Evolutionary conservation across 768 basidiomycete genomes (phyloP), one percentile per base, ranked within the genome.

Genomic region (Lactifluus piperatus): DNA sequence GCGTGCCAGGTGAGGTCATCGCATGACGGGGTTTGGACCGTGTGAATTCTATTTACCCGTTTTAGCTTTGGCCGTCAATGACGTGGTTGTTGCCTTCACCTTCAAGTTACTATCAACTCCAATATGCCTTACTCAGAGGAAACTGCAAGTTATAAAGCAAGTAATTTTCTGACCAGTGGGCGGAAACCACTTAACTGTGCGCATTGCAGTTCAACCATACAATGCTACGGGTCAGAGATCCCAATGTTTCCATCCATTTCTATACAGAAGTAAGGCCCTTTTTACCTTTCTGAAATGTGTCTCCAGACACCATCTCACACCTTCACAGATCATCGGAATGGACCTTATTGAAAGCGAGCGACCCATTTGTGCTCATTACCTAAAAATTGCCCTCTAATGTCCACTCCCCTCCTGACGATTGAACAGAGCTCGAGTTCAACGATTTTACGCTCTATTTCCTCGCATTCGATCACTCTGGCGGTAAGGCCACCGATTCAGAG

Each of bases 151-250:
- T 64, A 58, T 34, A 64, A 48, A 56, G 63, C 51, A 24, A 44
- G 39, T 44, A 9, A 32, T 30, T 39, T 34, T 34, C 13, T 39
- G 26, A 5, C 22, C 16, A 1, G n/a, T n/a, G 10, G 26, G n/a
- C 10, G 2, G 44, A 36, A 27, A 30, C 16, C 4, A 2, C 29
- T 54, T 27, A 44, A 41, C 26, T 14, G 10, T 27, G 26, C 18
- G n/a, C 14, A 3, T 11, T 30, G 16, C 14, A 88, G 86, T 84
- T 88, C 74, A 90, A 91, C 69, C 90, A 93, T 71, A 89, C 87
- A 20, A 92, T 91, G 91, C 71, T 94, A 66, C 81, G 93, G 65
- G 78, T 95, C 70, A 94, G 86, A 76, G 91, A 95, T 69, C 86
- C 92, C 8, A 83, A 91, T 64, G 77, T 73, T 46, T 94, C 91